A percentile compares a stretch with the other conserved stretches of the same genome.
phyloP scores from a whole-genome alignment of 305 asterid genomes.

The Salvia sclarea region DNA sequence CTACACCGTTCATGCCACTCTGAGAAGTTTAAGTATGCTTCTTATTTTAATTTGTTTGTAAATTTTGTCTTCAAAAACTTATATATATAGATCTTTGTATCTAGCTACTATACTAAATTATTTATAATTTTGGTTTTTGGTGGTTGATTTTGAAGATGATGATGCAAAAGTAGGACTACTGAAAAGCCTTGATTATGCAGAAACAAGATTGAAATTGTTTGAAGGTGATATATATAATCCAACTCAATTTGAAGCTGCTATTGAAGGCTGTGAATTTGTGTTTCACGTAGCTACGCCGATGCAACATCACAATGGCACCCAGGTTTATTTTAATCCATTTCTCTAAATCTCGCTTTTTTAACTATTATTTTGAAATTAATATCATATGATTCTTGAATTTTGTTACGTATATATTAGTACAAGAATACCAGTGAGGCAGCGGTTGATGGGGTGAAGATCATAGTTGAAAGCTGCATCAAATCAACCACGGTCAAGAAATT shows the following conservation, averaged over 20 bases:
- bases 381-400: background rate
- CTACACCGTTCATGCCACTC: conserved; percentile 65
- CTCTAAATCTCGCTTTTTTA: background rate
- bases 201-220: conserved; percentile 46
- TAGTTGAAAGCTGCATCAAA: conserved; percentile 39
- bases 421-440: conserved; percentile 52
- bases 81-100: background rate
- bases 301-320: conserved; percentile 33
- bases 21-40: conserved; percentile 44
- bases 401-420: conserved; percentile 29
- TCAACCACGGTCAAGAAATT: conserved; percentile 44
- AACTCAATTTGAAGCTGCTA: conserved; percentile 41
- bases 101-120: background rate
- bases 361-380: too few relatives aligned
- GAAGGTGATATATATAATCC: conserved; percentile 54
- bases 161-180: conserved; percentile 48
- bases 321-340: conserved; percentile 23
- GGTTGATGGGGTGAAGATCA: conserved; percentile 45
- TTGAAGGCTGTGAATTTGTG: conserved; percentile 49
- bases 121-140: background rate
- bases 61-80: too few relatives aligned
- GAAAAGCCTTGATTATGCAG: conserved; percentile 43
- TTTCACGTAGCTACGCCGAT: conserved; percentile 61
- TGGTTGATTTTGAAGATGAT: conserved; percentile 42
- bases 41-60: too few relatives aligned